These are phyloP conservation scores for Candida yuanshanica DNA, from an alignment of 805 yeast genomes.

Conservation along the genomic window DNA sequence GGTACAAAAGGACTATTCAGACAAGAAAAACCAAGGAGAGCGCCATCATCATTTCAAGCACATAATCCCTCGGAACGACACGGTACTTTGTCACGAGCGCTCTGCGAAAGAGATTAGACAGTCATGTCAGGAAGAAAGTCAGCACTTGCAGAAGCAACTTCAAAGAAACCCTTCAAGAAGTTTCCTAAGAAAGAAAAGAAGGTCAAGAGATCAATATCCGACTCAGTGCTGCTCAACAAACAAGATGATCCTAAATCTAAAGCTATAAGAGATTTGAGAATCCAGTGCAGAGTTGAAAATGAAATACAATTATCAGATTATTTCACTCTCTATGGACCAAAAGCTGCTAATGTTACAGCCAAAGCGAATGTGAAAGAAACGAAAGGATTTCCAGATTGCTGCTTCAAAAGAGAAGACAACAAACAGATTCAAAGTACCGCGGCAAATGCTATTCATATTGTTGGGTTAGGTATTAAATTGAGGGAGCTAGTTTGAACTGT, in stretches of 20 bases:
- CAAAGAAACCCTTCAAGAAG: background rate
- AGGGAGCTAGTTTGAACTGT: conserved; percentile 3
- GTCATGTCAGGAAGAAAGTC: background rate
- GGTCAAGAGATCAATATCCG: background rate
- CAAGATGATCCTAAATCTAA: background rate
- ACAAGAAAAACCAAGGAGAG: background rate
- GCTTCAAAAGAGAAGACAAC: too few relatives aligned
- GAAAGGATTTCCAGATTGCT: conserved; percentile 4
- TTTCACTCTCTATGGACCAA: background rate
- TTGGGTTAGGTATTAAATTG: conserved; percentile 9
- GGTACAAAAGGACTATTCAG: background rate
- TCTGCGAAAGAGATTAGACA: background rate
- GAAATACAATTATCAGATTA: background rate
- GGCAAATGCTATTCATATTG: conserved; percentile 3
- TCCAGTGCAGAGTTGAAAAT: background rate
- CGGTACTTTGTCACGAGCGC: too few relatives aligned
- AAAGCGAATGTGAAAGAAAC: background rate
- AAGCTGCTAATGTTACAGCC: background rate
- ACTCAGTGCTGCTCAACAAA: background rate
- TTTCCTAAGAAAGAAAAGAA: background rate
- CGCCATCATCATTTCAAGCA: too few relatives aligned
- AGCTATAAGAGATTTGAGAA: background rate
- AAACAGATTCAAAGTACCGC: conserved; percentile 1
- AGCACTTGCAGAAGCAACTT: background rate
- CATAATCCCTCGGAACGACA: too few relatives aligned